Conservation (phyloP, 1,139 yeast genomes). For the Pichia sp. region DNA sequence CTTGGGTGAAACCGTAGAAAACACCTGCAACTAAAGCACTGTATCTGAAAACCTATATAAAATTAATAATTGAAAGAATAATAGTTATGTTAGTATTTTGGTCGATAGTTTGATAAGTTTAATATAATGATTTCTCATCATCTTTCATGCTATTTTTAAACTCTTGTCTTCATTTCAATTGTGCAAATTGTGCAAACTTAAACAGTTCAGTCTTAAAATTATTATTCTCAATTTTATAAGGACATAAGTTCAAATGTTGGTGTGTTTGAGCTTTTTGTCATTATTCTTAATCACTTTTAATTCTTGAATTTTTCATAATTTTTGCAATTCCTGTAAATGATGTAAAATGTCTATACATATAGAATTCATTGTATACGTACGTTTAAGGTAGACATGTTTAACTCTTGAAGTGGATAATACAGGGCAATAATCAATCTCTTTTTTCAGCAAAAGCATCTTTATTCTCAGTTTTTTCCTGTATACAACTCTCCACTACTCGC, state of each 20-base stretch:
- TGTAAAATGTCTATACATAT: not conserved
- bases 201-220: no score
- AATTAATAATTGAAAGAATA: not conserved
- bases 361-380: constrained; percentile 24
- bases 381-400: constrained; percentile 41
- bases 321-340: not conserved
- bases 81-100: not conserved
- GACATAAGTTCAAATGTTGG: no score
- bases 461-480: not conserved
- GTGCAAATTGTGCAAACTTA: no score
- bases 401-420: not conserved
- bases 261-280: no score
- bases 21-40: constrained; percentile 86
- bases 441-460: not conserved
- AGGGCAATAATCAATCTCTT: not conserved
- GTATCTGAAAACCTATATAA: constrained; percentile 62
- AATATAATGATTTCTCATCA: not conserved
- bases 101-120: not conserved
- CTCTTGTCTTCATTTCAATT: no score
- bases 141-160: not conserved
- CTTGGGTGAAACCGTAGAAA: constrained; percentile 83
- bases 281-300: not conserved
- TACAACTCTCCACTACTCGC: not conserved
- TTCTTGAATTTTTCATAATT: not conserved
- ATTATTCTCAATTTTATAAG: no score